Evolutionary conservation across 2,329 filamentous ascomycete genomes (phyloP).

Genomic region (Ascosphaera acerosa): DNA sequence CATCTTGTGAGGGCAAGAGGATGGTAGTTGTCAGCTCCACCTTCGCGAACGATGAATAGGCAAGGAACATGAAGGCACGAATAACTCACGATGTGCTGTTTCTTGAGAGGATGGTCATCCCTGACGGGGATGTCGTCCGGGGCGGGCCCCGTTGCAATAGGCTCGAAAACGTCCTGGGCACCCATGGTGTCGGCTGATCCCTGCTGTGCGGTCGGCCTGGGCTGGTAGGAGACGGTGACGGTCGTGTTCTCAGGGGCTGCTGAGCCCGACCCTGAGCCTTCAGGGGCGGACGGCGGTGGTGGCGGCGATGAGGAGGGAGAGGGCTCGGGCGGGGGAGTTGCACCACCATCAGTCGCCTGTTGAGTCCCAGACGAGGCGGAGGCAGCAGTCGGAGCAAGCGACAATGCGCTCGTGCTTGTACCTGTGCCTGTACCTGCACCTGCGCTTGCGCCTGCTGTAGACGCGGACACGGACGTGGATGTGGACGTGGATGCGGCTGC

Average conservation of each 20-base stretch:
- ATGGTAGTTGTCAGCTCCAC: too few relatives aligned
- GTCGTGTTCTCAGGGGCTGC: neutral
- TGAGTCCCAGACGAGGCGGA: too few relatives aligned
- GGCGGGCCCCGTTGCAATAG: conserved; percentile 15
- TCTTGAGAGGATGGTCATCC: conserved; percentile 19
- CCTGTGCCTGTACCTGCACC: too few relatives aligned
- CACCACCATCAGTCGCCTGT: too few relatives aligned
- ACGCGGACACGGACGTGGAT: neutral
- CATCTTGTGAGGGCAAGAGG: conserved; percentile 2
- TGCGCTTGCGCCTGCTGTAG: too few relatives aligned
- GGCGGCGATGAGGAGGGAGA: too few relatives aligned
- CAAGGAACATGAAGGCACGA: neutral
- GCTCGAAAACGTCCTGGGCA: conserved; percentile 19
- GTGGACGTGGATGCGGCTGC: neutral
- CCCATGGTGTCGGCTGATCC: conserved; percentile 8
- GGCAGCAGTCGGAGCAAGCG: too few relatives aligned
- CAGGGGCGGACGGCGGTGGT: too few relatives aligned
- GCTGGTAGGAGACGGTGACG: neutral
- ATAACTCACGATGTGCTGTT: conserved; percentile 15
- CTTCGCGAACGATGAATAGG: neutral
- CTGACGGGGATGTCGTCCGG: conserved; percentile 16
- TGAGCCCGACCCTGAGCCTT: too few relatives aligned
- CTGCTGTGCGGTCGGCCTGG: neutral
- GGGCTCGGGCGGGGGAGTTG: too few relatives aligned
- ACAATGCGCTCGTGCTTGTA: too few relatives aligned